Conservation (phyloP, 805 yeast genomes). For the Hemisphaericaspora nanyangensis region DNA sequence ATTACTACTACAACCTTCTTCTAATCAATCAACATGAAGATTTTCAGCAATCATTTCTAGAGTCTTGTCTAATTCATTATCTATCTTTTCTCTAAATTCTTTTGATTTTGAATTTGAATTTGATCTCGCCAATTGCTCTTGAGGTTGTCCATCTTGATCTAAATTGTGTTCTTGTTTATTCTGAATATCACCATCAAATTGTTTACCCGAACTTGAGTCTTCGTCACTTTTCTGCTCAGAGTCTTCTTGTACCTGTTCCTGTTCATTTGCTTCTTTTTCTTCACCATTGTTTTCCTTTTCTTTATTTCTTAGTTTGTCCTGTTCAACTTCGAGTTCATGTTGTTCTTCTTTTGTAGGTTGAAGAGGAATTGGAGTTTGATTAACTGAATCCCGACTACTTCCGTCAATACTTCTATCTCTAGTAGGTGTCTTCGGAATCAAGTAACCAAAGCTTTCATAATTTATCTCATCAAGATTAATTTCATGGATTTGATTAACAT, state of each 20-base stretch:
- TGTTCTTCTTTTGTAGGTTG: background rate
- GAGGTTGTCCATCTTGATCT: background rate
- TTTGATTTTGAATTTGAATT: constrained; percentile 26
- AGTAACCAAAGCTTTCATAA: constrained; percentile 15
- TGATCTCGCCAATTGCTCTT: background rate
- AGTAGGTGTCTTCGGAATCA: constrained; percentile 1
- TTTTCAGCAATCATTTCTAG: constrained; percentile 38
- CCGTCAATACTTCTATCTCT: background rate
- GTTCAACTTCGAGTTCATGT: constrained; percentile 2
- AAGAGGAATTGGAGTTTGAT: background rate
- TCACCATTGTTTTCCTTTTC: constrained; percentile 1
- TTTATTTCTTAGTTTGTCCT: background rate
- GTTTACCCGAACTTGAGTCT: background rate
- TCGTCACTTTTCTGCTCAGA: constrained; percentile 3
- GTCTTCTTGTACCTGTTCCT: background rate
- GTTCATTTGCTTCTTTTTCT: constrained; percentile 1
- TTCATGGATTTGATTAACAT: constrained; percentile 32
- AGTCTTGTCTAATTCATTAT: constrained; percentile 33
- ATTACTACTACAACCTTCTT: too few relatives aligned
- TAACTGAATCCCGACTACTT: background rate
- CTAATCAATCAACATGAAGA: too few relatives aligned
- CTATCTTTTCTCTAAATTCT: constrained; percentile 29
- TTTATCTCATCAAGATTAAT: constrained; percentile 22
- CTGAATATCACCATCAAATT: background rate
- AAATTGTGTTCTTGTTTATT: background rate